phyloP scores from a whole-genome alignment of 2,329 filamentous ascomycete species.

The Penicillium sp. region DNA sequence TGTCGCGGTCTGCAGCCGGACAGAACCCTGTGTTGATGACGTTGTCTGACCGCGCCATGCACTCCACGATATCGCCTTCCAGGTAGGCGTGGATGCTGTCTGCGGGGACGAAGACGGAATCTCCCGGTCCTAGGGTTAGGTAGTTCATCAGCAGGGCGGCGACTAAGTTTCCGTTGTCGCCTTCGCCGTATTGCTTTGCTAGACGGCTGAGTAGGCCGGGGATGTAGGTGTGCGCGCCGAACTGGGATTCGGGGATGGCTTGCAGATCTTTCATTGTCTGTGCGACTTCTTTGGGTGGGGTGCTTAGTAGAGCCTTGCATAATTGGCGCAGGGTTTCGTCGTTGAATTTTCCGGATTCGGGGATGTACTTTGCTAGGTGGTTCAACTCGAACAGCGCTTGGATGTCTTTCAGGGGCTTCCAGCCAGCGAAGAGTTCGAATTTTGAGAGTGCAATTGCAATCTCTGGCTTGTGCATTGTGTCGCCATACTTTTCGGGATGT shows the following conservation, averaged over 20 bases:
- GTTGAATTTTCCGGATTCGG: conserved; percentile 51
- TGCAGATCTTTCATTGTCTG: conserved; percentile 55
- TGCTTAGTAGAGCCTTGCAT: conserved; percentile 55
- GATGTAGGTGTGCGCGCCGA: conserved; percentile 59
- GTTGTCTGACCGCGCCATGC: conserved; percentile 74
- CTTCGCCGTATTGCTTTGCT: conserved; percentile 61
- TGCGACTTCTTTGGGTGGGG: conserved; percentile 54
- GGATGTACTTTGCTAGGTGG: conserved; percentile 56
- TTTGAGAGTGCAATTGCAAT: conserved; percentile 70
- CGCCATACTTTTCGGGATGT: conserved; percentile 66
- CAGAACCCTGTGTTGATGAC: conserved; percentile 75
- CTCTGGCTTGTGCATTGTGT: conserved; percentile 77
- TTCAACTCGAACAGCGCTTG: conserved; percentile 57
- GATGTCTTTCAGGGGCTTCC: conserved; percentile 65
- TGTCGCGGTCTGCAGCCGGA: conserved; percentile 63
- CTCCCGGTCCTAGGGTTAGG: conserved; percentile 62
- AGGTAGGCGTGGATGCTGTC: conserved; percentile 75
- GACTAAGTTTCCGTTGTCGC: conserved; percentile 67
- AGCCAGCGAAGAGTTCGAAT: conserved; percentile 76
- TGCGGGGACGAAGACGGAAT: conserved; percentile 69
- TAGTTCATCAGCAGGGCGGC: conserved; percentile 75
- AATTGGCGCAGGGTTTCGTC: conserved; percentile 59
- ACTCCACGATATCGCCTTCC: conserved; percentile 72
- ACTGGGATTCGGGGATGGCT: conserved; percentile 48
- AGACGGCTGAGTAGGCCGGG: conserved; percentile 65